Percentiles rank a stretch among this genome's conserved stretches.
Evolutionary conservation across 768 basidiomycete species (phyloP).

Genomic region (Amyloporia xantha): DNA sequence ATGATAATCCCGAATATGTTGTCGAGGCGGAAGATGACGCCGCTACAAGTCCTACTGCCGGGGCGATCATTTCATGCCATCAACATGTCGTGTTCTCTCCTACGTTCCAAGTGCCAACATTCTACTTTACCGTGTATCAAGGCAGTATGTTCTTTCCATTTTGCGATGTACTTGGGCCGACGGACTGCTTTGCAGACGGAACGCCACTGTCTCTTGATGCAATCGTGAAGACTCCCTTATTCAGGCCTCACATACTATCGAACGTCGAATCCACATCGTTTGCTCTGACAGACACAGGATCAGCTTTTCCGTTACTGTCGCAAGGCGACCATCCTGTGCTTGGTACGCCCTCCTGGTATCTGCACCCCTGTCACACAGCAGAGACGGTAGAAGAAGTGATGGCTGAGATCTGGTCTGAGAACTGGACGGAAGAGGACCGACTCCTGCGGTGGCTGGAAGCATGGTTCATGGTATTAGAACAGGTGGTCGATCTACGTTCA

Average conservation of each 20-base stretch:
- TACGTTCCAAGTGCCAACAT: conserved; percentile 75
- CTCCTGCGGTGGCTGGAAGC: conserved; percentile 53
- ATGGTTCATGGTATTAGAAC: conserved; percentile 75
- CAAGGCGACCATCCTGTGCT: conserved; percentile 84
- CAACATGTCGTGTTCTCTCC: conserved; percentile 75
- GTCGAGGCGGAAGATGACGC: conserved; percentile 28
- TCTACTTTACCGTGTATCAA: conserved; percentile 72
- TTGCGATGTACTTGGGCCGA: background rate
- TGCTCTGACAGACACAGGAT: conserved; percentile 42
- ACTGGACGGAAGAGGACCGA: conserved; percentile 25
- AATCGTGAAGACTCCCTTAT: conserved; percentile 51
- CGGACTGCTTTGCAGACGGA: conserved; percentile 43
- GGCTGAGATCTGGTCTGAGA: conserved; percentile 33
- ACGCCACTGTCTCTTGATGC: conserved; percentile 50
- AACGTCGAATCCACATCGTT: conserved; percentile 43
- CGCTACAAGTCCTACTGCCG: conserved; percentile 25
- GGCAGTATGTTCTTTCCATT: conserved; percentile 46
- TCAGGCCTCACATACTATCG: conserved; percentile 42
- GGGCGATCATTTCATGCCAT: conserved; percentile 34
- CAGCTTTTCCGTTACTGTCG: conserved; percentile 70
- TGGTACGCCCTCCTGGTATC: conserved; percentile 71
- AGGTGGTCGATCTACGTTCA: conserved; percentile 44
- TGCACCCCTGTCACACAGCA: conserved; percentile 82
- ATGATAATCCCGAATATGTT: conserved; percentile 9
- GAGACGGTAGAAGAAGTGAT: conserved; percentile 64